These are phyloP conservation scores for Talaromyces sp. DNA, from an alignment of 2,329 filamentous ascomycete genomes.

Conservation along the genomic window DNA sequence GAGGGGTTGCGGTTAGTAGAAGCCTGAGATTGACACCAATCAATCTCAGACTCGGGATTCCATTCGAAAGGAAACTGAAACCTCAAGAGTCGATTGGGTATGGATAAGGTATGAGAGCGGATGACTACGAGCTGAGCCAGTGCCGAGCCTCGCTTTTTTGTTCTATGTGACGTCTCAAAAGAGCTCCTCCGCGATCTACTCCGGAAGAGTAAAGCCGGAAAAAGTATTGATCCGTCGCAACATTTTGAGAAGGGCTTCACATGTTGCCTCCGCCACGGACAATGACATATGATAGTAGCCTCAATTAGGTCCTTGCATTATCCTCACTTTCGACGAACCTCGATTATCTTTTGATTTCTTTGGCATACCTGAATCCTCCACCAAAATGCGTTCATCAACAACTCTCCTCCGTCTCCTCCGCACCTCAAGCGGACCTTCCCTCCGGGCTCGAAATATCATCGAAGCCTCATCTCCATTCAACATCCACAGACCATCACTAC, in stretches of 20 bases:
- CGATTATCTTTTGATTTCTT: background rate
- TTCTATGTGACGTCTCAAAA: background rate
- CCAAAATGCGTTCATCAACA: conserved; percentile 23
- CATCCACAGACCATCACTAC: background rate
- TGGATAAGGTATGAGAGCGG: background rate
- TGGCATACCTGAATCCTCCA: background rate
- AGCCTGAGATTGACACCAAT: conserved; percentile 14
- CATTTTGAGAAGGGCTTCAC: conserved; percentile 7
- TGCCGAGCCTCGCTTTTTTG: background rate
- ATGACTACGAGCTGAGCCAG: background rate
- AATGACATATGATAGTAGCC: background rate
- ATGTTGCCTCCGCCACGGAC: conserved; percentile 3
- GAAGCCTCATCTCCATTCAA: conserved; percentile 3
- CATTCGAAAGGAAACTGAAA: background rate
- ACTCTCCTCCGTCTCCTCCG: conserved; percentile 25
- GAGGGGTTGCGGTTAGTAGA: conserved; percentile 1
- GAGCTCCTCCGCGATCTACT: conserved; percentile 19
- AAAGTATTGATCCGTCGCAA: conserved; percentile 27
- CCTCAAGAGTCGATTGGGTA: background rate
- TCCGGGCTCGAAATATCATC: conserved; percentile 21
- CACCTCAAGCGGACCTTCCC: conserved; percentile 19
- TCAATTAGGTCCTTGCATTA: background rate
- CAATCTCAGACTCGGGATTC: conserved; percentile 7
- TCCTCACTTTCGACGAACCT: background rate
- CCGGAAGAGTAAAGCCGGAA: conserved; percentile 27